Percentiles rank a stretch among this genome's conserved stretches.
Evolutionary conservation across 768 basidiomycete species (phyloP).

Genomic region (Rhizopogon vinicolor): DNA sequence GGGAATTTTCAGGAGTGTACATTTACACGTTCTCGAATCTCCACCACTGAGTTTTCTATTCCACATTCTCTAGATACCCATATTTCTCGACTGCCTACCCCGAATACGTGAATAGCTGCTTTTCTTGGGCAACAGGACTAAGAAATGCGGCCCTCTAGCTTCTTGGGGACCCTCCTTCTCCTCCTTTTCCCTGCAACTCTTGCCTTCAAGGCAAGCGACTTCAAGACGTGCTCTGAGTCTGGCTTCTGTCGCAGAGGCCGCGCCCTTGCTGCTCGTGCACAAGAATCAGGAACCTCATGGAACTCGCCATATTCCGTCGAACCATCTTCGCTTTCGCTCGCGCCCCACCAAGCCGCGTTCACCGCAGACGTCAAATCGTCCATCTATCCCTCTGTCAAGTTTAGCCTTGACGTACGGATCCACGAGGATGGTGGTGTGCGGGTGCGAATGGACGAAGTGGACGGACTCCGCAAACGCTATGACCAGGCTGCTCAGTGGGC

Average conservation of each 20-base stretch:
- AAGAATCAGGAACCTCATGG: conserved; percentile 56
- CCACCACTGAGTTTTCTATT: neutral
- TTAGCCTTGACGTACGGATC: conserved; percentile 76
- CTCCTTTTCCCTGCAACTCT: conserved; percentile 16
- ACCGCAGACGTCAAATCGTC: conserved; percentile 74
- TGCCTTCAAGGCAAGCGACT: conserved; percentile 78
- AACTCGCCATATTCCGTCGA: conserved; percentile 84
- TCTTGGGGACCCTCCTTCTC: conserved; percentile 19
- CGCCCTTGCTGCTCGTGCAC: conserved; percentile 72
- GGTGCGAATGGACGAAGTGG: conserved; percentile 89
- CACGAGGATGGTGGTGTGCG: conserved; percentile 87
- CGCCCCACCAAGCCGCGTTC: conserved; percentile 54
- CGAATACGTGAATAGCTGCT: neutral
- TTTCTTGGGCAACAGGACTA: neutral
- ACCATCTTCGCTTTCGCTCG: conserved; percentile 39
- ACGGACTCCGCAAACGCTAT: conserved; percentile 77
- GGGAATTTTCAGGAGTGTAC: too few species aligned
- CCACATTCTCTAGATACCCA: neutral
- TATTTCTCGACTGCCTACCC: neutral
- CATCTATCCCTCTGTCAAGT: conserved; percentile 81
- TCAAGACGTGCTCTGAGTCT: conserved; percentile 92
- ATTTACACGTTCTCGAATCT: too few species aligned
- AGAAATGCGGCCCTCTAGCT: neutral
- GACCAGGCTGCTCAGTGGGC: conserved; percentile 93
- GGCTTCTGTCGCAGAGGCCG: conserved; percentile 94